phyloP scores from a whole-genome alignment of 202 grass and related monocot species.

The Setaria viridis region DNA sequence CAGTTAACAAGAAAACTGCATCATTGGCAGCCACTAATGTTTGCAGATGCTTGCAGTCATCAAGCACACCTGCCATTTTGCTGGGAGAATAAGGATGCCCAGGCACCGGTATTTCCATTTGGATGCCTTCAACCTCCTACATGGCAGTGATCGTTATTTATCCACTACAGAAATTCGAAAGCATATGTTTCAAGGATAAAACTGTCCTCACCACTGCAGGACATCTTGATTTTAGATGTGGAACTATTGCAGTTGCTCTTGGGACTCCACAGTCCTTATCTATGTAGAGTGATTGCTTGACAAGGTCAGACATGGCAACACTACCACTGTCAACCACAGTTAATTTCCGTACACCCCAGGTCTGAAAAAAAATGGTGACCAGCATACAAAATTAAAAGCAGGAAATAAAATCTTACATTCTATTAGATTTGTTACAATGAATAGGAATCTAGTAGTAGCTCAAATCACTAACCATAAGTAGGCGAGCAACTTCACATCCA shows the following conservation, averaged over 20 bases:
- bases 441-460: not conserved
- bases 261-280: conserved; percentile 80
- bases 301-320: conserved; percentile 78
- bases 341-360: conserved; percentile 67
- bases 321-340: conserved; percentile 70
- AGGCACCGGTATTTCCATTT: conserved; percentile 79
- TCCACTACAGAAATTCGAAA: conserved; percentile 26
- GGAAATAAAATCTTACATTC: not conserved
- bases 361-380: conserved; percentile 45
- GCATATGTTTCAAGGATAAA: conserved; percentile 6
- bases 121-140: conserved; percentile 80
- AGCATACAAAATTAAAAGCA: conserved; percentile 26
- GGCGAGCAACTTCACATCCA: conserved; percentile 94
- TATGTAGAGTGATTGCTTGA: conserved; percentile 87
- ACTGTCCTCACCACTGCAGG: conserved; percentile 67
- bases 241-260: conserved; percentile 75
- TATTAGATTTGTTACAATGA: conserved; percentile 13
- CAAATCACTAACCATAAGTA: conserved; percentile 79
- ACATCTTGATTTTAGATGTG: conserved; percentile 82
- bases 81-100: conserved; percentile 65
- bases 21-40: conserved; percentile 80
- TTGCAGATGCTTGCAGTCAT: conserved; percentile 71
- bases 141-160: conserved; percentile 19
- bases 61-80: conserved; percentile 61
- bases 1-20: conserved; percentile 85